These are phyloP conservation scores for Fusarium armeniacum DNA, from an alignment of 2,329 filamentous ascomycete genomes.

Conservation along the genomic window DNA sequence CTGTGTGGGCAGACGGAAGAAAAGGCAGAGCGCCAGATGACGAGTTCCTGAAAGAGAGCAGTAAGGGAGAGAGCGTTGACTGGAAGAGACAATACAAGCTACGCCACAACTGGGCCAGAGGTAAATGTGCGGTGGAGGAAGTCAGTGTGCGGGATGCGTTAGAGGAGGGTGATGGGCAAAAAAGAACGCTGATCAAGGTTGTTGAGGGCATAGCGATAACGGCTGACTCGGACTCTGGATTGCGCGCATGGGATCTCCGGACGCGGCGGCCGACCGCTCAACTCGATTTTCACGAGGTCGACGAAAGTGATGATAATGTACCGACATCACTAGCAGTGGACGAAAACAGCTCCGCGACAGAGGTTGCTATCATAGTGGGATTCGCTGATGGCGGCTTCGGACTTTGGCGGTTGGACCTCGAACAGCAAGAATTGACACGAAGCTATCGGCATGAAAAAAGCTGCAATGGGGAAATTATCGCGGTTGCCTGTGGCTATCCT, in stretches of 20 bases:
- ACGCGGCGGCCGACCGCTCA: slow-evolving; percentile 72
- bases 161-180: slow-evolving; percentile 53
- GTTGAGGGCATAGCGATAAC: slow-evolving; percentile 83
- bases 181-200: slow-evolving; percentile 81
- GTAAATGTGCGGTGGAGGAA: slow-evolving; percentile 84
- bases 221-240: slow-evolving; percentile 75
- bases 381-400: slow-evolving; percentile 80
- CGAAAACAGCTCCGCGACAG: slow-evolving; percentile 60
- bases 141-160: slow-evolving; percentile 69
- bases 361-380: slow-evolving; percentile 75
- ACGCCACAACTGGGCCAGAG: slow-evolving; percentile 90
- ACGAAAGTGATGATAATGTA: slow-evolving; percentile 40
- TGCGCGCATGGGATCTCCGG: slow-evolving; percentile 84
- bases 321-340: slow-evolving; percentile 79
- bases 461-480: slow-evolving; percentile 74
- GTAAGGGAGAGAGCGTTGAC: slow-evolving; percentile 63
- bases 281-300: slow-evolving; percentile 51
- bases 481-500: slow-evolving; percentile 79
- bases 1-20: slow-evolving; percentile 62
- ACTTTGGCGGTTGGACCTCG: slow-evolving; percentile 73
- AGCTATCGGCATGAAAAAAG: slow-evolving; percentile 73
- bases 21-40: slow-evolving; percentile 61
- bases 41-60: slow-evolving; percentile 12
- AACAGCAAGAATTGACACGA: slow-evolving; percentile 59
- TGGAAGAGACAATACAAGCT: slow-evolving; percentile 94